Evolutionary conservation across 495 filamentous ascomycete species (phyloP).

Genomic region (Poronia punctata): DNA sequence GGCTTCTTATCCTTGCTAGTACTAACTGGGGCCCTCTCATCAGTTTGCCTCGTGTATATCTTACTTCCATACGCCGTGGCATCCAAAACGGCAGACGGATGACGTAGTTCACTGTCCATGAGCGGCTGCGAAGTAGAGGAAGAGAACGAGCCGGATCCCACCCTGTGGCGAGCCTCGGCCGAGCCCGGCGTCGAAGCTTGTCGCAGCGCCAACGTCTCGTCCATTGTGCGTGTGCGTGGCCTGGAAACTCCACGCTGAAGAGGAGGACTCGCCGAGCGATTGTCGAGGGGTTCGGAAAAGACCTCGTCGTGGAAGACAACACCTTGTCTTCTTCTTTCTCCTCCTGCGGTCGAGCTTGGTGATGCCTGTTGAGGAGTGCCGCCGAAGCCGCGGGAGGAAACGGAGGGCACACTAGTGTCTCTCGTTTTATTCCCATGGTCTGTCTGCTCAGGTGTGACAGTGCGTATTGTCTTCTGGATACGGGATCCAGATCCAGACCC

Average conservation of each 20-base stretch:
- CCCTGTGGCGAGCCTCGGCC: slow-evolving; percentile 38
- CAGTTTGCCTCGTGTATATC: slow-evolving; percentile 26
- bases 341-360: slow-evolving; percentile 37
- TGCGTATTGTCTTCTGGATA: slow-evolving; percentile 36
- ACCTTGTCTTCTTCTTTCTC: slow-evolving; percentile 38
- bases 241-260: slow-evolving; percentile 26
- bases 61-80: slow-evolving; percentile 27
- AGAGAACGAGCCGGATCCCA: slow-evolving; percentile 44
- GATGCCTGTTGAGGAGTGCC: slow-evolving; percentile 35
- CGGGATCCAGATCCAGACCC: slow-evolving; percentile 17
- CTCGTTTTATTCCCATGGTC: slow-evolving; percentile 20
- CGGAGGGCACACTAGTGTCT: slow-evolving; percentile 22
- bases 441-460: slow-evolving; percentile 47
- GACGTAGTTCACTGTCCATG: slow-evolving; percentile 31
- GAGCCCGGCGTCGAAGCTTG: slow-evolving; percentile 28
- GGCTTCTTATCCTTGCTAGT: slow-evolving; percentile 39
- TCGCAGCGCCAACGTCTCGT: slow-evolving; percentile 36
- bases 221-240: slow-evolving; percentile 47
- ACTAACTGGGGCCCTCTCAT: slow-evolving; percentile 28
- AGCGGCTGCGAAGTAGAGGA: slow-evolving; percentile 37
- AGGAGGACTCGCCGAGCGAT: slow-evolving; percentile 30
- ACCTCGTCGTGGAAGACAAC: slow-evolving; percentile 44
- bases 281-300: slow-evolving; percentile 34
- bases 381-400: slow-evolving; percentile 24
- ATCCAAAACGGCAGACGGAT: slow-evolving; percentile 32